Percentiles rank a stretch among this genome's conserved stretches.
These are phyloP conservation scores for Abrus pulchellus DNA, from an alignment of 306 rosid genomes.

Conservation along the genomic window DNA sequence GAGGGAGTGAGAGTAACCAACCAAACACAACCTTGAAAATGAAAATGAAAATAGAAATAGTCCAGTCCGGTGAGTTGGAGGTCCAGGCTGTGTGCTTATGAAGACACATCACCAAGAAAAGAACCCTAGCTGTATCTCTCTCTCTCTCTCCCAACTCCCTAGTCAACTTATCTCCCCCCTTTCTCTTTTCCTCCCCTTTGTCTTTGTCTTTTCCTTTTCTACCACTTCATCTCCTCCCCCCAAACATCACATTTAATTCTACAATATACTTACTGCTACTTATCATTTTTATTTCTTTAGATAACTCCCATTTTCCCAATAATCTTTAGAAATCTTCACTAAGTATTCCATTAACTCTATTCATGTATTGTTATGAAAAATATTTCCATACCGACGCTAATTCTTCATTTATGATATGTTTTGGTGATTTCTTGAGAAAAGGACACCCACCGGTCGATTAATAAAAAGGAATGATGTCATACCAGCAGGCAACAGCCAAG, in stretches of 20 bases:
- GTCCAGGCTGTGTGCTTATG: conserved; percentile 53
- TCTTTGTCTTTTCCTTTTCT: neutral
- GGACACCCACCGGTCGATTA: conserved; percentile 7
- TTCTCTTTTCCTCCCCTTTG: neutral
- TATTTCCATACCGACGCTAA: too few relatives aligned
- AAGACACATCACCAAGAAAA: conserved; percentile 25
- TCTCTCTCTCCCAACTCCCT: conserved; percentile 16
- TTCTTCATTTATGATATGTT: too few relatives aligned
- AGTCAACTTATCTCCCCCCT: conserved; percentile 46
- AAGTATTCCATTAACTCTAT: too few relatives aligned
- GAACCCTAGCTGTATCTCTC: conserved; percentile 55
- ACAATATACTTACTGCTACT: too few relatives aligned
- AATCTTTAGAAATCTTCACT: too few relatives aligned
- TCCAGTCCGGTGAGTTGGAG: neutral
- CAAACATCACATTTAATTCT: neutral
- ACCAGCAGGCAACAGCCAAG: conserved; percentile 22
- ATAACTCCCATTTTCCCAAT: too few relatives aligned
- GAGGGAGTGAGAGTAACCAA: neutral
- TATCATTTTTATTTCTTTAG: too few relatives aligned
- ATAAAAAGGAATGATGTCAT: conserved; percentile 39
- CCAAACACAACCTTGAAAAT: neutral
- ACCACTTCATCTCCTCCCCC: neutral
- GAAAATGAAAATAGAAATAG: too few relatives aligned
- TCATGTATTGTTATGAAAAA: too few relatives aligned
- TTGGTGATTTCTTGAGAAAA: neutral